Percentiles rank a stretch among this genome's conserved stretches.
These are phyloP conservation scores for Debaryomyces hansenii DNA, from an alignment of 805 yeast species.

Conservation along the genomic window DNA sequence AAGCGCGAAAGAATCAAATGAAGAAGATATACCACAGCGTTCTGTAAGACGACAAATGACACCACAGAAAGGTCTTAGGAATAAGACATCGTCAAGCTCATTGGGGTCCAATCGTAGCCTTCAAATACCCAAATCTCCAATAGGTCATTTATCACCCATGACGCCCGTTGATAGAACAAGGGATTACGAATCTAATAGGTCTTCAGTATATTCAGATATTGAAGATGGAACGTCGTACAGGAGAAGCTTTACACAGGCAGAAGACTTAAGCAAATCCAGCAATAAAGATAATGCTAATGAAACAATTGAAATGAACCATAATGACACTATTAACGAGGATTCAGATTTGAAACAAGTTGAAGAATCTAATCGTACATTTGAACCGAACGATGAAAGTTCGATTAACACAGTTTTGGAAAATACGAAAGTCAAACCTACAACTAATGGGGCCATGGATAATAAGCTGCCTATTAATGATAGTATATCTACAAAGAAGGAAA, in stretches of 20 bases:
- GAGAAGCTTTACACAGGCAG: background rate
- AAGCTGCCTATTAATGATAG: background rate
- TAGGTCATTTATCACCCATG: conserved; percentile 7
- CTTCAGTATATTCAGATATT: conserved; percentile 20
- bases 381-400: background rate
- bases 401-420: background rate
- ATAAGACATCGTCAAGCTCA: conserved; percentile 1
- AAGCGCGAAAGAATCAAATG: background rate
- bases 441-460: background rate
- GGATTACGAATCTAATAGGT: conserved; percentile 11
- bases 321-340: background rate
- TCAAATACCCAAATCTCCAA: conserved; percentile 11
- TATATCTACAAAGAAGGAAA: background rate
- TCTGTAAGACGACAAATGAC: conserved; percentile 22
- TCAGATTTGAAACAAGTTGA: background rate
- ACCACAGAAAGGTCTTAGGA: background rate
- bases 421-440: background rate
- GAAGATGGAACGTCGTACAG: background rate
- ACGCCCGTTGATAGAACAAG: conserved; percentile 4
- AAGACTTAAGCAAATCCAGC: background rate
- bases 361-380: background rate
- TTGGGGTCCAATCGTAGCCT: conserved; percentile 10
- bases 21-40: conserved; percentile 22
- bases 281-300: background rate
- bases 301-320: background rate